Base-by-base conservation (phyloP, 306 rosid species). In the Clitoria ternatea region DNA sequence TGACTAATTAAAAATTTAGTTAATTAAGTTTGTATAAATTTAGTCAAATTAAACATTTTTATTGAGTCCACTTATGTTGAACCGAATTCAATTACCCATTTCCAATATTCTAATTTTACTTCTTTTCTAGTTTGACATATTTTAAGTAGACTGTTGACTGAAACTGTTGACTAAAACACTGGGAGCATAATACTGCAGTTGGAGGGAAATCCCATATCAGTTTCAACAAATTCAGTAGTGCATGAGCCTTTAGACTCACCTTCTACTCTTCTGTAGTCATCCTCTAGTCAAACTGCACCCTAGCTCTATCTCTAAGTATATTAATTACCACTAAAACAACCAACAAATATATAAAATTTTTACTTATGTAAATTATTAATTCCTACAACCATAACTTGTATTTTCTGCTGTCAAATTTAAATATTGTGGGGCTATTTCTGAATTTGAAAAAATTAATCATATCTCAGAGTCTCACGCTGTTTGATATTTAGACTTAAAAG, bases 171-270 rank as follows among this genome's bases (percentile, higher is more conserved):
- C 84, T 49, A 90, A 85, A 45, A 80, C 91, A 65, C 78, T 91
- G 29, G 97, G 69, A 70, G 80, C 14, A 80, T 89, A 36, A 89
- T 95, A 97, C 55, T 91, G 81, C 92, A 91, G 54, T 74, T 95
- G 77, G 96, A 91, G 75, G 90, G 87, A 17, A 85, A 35, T 61
- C 90, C 92, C 6, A 83, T 95, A 69, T 67, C 85, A 12, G 83
- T 91, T 70, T 86, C 92, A 66, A 78, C 99, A 49, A 86, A 86
- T 77, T 87, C 96, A 0, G 99, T 95, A 5, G 92, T 95, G 72
- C 99, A 91, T 24, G 96, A 95, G 80, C 96, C 97, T 39, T 70
- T 87, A 9, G 86, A 85, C 47, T 61, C 96, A 5, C 60, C 97
- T 55, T 88, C 98, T 33, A 67, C 96, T n/a, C 81, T 91, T 45